A percentile compares a stretch with the other conserved stretches of the same genome.
These are phyloP conservation scores for Didymella arachidicola DNA, from an alignment of 2,329 filamentous ascomycete genomes.

Conservation along the genomic window DNA sequence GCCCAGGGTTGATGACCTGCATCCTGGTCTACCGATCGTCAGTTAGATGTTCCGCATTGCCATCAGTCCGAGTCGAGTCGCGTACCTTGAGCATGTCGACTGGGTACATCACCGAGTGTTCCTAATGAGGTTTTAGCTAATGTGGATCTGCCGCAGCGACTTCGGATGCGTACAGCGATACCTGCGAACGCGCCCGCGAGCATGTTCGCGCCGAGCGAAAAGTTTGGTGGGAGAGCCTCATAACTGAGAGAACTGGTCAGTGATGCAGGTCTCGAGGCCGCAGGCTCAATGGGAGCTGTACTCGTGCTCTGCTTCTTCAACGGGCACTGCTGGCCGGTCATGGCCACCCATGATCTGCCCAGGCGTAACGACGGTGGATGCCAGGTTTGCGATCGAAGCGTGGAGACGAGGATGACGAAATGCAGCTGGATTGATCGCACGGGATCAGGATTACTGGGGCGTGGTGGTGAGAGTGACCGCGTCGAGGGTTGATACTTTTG, in stretches of 20 bases:
- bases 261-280: slow-evolving; percentile 13
- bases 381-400: slow-evolving; percentile 44
- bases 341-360: slow-evolving; percentile 54
- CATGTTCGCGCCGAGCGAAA: slow-evolving; percentile 95
- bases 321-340: slow-evolving; percentile 46
- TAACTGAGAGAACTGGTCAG: slow-evolving; percentile 64
- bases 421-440: slow-evolving; percentile 17
- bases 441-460: slow-evolving; percentile 7
- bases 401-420: slow-evolving; percentile 6
- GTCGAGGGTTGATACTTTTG: slow-evolving; percentile 11
- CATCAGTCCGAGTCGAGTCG: slow-evolving; percentile 16
- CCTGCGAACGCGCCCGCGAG: slow-evolving; percentile 94
- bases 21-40: slow-evolving; percentile 78
- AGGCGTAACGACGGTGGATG: slow-evolving; percentile 44
- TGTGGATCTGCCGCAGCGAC: slow-evolving; percentile 20
- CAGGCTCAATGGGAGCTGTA: slow-evolving; percentile 35
- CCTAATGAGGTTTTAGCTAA: slow-evolving; percentile 62
- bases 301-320: slow-evolving; percentile 53
- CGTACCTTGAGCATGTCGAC: slow-evolving; percentile 95
- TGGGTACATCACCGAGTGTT: slow-evolving; percentile 99
- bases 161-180: slow-evolving; percentile 74
- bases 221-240: slow-evolving; percentile 92
- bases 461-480: slow-evolving; percentile 27
- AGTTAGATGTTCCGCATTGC: slow-evolving; percentile 24
- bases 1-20: slow-evolving; percentile 89